Conservation (phyloP, 2,329 filamentous ascomycete species). For the Xylaria multiplex region DNA sequence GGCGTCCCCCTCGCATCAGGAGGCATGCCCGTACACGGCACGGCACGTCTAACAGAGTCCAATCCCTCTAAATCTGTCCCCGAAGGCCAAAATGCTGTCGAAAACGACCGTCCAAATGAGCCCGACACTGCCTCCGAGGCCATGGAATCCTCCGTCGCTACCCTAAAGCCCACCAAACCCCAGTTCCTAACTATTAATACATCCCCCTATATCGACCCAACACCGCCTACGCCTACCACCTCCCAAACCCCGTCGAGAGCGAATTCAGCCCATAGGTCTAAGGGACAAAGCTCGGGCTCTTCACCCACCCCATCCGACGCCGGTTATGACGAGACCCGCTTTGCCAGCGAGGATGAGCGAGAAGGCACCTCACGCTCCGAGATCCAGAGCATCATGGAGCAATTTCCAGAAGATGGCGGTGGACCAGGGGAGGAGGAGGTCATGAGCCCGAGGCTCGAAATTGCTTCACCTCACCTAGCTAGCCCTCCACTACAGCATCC, state of each 20-base stretch:
- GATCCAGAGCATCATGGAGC: conserved; percentile 97
- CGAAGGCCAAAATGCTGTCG: conserved; percentile 6
- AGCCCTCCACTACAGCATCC: conserved; percentile 74
- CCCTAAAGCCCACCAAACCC: conserved; percentile 58
- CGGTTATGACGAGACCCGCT: conserved; percentile 66
- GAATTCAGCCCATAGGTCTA: conserved; percentile 64
- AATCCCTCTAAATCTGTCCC: background rate
- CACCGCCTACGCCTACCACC: conserved; percentile 64
- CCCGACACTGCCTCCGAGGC: conserved; percentile 32
- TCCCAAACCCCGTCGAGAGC: conserved; percentile 69
- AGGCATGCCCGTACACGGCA: conserved; percentile 17
- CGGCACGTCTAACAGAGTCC: conserved; percentile 5
- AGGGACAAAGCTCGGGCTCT: conserved; percentile 54
- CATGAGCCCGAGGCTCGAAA: conserved; percentile 88
- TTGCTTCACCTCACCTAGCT: conserved; percentile 81
- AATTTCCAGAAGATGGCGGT: conserved; percentile 81
- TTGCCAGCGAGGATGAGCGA: conserved; percentile 69
- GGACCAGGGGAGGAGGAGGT: conserved; percentile 82
- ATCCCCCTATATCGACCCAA: conserved; percentile 64
- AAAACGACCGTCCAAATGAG: conserved; percentile 15
- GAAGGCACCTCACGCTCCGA: conserved; percentile 80
- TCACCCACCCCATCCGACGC: conserved; percentile 67
- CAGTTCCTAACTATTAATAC: conserved; percentile 62
- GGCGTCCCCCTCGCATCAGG: background rate
- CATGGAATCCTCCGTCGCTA: conserved; percentile 60